Percentiles rank a stretch among this genome's conserved stretches.
Conservation (phyloP, 164 flowering plant genomes). For the Macadamia integrifolia region DNA sequence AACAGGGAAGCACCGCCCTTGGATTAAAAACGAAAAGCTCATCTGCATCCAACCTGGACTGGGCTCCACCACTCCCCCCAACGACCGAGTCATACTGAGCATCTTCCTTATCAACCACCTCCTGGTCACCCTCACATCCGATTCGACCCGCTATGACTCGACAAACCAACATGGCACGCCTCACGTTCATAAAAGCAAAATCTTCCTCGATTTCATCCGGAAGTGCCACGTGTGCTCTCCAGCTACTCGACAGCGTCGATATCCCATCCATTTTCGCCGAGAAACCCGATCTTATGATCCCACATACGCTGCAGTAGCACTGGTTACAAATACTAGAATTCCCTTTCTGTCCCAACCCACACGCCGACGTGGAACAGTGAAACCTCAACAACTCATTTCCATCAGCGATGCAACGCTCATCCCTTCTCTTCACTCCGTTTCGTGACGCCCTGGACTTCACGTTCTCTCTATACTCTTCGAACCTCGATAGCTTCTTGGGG, state of each 20-base stretch:
- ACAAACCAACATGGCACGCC: conserved; percentile 77
- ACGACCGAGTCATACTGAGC: conserved; percentile 68
- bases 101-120: conserved; percentile 36
- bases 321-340: conserved; percentile 44
- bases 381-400: conserved; percentile 86
- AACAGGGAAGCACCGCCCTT: conserved; percentile 91
- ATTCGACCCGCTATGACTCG: conserved; percentile 90
- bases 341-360: conserved; percentile 59
- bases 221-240: conserved; percentile 64
- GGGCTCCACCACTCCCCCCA: conserved; percentile 36
- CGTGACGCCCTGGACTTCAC: conserved; percentile 50
- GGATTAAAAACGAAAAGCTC: conserved; percentile 82
- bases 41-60: conserved; percentile 44
- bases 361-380: conserved; percentile 65
- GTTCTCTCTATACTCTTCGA: conserved; percentile 70
- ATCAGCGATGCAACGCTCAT: conserved; percentile 77
- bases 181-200: conserved; percentile 78
- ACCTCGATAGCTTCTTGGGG: conserved; percentile 46
- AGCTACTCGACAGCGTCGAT: conserved; percentile 50
- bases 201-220: conserved; percentile 79
- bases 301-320: conserved; percentile 64
- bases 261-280: conserved; percentile 84
- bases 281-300: conserved; percentile 68
- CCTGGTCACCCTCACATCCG: conserved; percentile 34
- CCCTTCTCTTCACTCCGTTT: conserved; percentile 22